A percentile compares a stretch with the other conserved stretches of the same genome.
Conservation (phyloP, 129 eudicot genomes). For the Flaveria trinervia region DNA sequence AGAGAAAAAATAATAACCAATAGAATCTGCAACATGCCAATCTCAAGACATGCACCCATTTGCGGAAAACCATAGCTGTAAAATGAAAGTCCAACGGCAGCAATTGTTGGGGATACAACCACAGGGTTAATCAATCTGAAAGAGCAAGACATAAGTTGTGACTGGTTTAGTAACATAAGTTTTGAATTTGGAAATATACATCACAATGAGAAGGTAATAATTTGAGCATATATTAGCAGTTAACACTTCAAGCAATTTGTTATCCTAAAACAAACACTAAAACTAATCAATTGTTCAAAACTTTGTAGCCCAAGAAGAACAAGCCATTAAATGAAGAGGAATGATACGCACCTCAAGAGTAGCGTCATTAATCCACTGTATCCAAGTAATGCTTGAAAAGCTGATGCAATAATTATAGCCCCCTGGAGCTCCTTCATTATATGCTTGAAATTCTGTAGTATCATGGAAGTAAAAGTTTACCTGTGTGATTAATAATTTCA, state of each 20-base stretch:
- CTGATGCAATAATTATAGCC: constrained; percentile 82
- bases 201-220: neutral
- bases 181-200: neutral
- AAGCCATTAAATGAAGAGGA: constrained; percentile 9
- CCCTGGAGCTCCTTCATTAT: constrained; percentile 97
- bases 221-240: neutral
- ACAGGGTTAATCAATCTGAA: constrained; percentile 88
- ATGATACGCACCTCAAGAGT: constrained; percentile 58
- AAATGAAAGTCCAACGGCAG: constrained; percentile 98
- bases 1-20: constrained; percentile 77
- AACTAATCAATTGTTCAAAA: neutral
- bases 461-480: constrained; percentile 20
- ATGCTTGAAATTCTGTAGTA: constrained; percentile 85
- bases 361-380: constrained; percentile 90
- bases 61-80: constrained; percentile 93
- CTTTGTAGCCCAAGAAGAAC: neutral
- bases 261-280: neutral
- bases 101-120: constrained; percentile 94
- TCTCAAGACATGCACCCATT: constrained; percentile 86
- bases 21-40: constrained; percentile 83
- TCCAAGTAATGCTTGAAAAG: constrained; percentile 89
- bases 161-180: constrained; percentile 6
- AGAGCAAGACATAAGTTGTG: constrained; percentile 1
- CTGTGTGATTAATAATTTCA: constrained; percentile 1
- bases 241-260: neutral